Evolutionary conservation across 1,284 basidiomycete species (phyloP).

Genomic region (Macrocybe sp.): DNA sequence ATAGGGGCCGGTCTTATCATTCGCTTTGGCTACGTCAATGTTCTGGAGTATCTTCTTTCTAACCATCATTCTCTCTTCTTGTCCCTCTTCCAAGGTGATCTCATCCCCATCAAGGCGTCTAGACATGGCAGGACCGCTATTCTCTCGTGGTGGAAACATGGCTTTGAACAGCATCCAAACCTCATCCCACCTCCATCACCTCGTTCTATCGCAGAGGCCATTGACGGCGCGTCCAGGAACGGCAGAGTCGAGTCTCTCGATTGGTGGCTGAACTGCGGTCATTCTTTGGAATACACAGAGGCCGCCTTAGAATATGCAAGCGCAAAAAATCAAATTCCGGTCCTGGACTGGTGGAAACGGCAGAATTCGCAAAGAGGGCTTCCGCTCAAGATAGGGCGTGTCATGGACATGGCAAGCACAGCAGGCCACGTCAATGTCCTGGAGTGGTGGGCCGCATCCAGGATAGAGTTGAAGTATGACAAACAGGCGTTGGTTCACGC

Average conservation of each 20-base stretch:
- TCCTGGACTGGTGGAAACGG: slow-evolving; percentile 77
- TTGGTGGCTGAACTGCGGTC: slow-evolving; percentile 62
- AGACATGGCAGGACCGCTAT: slow-evolving; percentile 67
- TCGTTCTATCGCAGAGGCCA: slow-evolving; percentile 52
- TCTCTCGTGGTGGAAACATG: slow-evolving; percentile 76
- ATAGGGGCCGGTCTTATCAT: slow-evolving; percentile 62
- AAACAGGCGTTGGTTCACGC: slow-evolving; percentile 70
- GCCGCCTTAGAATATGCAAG: slow-evolving; percentile 73
- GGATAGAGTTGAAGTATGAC: slow-evolving; percentile 72
- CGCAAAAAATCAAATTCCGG: slow-evolving; percentile 62
- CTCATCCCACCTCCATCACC: slow-evolving; percentile 47
- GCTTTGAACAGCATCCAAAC: slow-evolving; percentile 51
- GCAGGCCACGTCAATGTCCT: slow-evolving; percentile 67
- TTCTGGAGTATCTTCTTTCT: slow-evolving; percentile 66
- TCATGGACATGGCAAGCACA: slow-evolving; percentile 74
- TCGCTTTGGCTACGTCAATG: slow-evolving; percentile 69
- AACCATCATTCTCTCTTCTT: slow-evolving; percentile 60
- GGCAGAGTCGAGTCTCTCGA: slow-evolving; percentile 63
- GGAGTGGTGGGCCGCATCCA: slow-evolving; percentile 79
- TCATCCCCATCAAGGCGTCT: slow-evolving; percentile 71
- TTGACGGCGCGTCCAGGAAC: slow-evolving; percentile 68
- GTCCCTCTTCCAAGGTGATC: slow-evolving; percentile 54
- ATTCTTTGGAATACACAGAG: slow-evolving; percentile 67
- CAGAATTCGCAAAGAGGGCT: slow-evolving; percentile 40
- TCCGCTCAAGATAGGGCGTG: slow-evolving; percentile 72